These are phyloP conservation scores for Boletales sp. DNA, from an alignment of 768 basidiomycete species.

Conservation along the genomic window DNA sequence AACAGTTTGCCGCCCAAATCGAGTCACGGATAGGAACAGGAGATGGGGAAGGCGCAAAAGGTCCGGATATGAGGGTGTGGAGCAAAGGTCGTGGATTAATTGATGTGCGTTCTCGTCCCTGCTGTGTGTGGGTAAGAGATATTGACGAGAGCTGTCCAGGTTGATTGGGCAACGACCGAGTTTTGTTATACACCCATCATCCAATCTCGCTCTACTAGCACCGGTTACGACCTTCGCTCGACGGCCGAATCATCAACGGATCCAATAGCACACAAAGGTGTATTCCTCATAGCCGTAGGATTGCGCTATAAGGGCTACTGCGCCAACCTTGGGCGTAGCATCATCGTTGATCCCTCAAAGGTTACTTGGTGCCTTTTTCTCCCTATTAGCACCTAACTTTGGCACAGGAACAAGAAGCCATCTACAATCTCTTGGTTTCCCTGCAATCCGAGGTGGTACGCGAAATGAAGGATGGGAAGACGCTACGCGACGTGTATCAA, in stretches of 20 bases:
- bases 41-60: conserved; percentile 56
- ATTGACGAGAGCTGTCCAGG: conserved; percentile 39
- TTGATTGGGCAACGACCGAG: conserved; percentile 88
- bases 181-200: conserved; percentile 96
- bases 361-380: conserved; percentile 35
- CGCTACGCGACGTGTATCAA: conserved; percentile 79
- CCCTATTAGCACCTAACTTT: background rate
- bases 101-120: conserved; percentile 51
- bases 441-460: conserved; percentile 74
- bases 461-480: conserved; percentile 75
- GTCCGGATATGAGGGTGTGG: conserved; percentile 94
- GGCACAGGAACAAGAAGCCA: conserved; percentile 82
- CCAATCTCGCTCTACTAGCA: conserved; percentile 81
- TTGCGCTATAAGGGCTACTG: conserved; percentile 93
- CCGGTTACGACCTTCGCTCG: conserved; percentile 85
- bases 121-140: background rate
- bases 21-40: conserved; percentile 86
- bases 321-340: conserved; percentile 88
- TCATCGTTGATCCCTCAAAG: conserved; percentile 91
- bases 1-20: conserved; percentile 78
- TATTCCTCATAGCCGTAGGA: conserved; percentile 83
- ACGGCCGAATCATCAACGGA: conserved; percentile 85
- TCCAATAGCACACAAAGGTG: conserved; percentile 81
- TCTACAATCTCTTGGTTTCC: conserved; percentile 74
- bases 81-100: conserved; percentile 67